phyloP scores from a whole-genome alignment of 2,329 filamentous ascomycete species.

The Fusarium sp. region DNA sequence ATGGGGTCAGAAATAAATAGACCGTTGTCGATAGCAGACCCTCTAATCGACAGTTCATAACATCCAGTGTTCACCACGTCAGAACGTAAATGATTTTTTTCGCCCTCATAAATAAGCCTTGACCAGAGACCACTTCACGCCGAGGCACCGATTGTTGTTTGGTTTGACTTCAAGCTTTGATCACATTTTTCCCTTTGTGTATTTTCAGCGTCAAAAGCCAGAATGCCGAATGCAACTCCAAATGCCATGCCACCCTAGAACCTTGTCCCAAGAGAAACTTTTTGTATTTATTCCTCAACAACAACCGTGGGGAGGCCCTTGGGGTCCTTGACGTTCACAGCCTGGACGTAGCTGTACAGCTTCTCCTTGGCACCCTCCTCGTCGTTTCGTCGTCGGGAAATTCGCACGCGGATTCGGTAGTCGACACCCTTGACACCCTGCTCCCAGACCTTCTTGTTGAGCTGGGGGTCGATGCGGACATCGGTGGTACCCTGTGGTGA shows the following conservation, averaged over 20 bases:
- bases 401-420: slow-evolving; percentile 96
- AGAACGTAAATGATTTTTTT: slow-evolving; percentile 43
- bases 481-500: slow-evolving; percentile 85
- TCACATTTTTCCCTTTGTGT: slow-evolving; percentile 55
- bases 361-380: slow-evolving; percentile 99
- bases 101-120: slow-evolving; percentile 39
- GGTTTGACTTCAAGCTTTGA: slow-evolving; percentile 48
- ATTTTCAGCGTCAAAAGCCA: slow-evolving; percentile 58
- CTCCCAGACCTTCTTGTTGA: slow-evolving; percentile 99
- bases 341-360: slow-evolving; percentile 99
- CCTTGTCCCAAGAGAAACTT: slow-evolving; percentile 56
- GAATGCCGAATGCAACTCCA: slow-evolving; percentile 62
- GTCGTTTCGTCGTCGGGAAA: slow-evolving; percentile 99
- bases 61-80: slow-evolving; percentile 41
- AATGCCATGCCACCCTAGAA: slow-evolving; percentile 61
- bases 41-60: slow-evolving; percentile 46
- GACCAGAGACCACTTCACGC: slow-evolving; percentile 47
- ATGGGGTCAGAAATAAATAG: slow-evolving; percentile 43
- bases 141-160: slow-evolving; percentile 47
- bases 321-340: slow-evolving; percentile 98
- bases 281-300: slow-evolving; percentile 75
- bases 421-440: slow-evolving; percentile 98
- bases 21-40: slow-evolving; percentile 46
- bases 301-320: slow-evolving; percentile 96
- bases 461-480: slow-evolving; percentile 96